Conservation (phyloP, 2,329 filamentous ascomycete species). For the Neonectria punicea region DNA sequence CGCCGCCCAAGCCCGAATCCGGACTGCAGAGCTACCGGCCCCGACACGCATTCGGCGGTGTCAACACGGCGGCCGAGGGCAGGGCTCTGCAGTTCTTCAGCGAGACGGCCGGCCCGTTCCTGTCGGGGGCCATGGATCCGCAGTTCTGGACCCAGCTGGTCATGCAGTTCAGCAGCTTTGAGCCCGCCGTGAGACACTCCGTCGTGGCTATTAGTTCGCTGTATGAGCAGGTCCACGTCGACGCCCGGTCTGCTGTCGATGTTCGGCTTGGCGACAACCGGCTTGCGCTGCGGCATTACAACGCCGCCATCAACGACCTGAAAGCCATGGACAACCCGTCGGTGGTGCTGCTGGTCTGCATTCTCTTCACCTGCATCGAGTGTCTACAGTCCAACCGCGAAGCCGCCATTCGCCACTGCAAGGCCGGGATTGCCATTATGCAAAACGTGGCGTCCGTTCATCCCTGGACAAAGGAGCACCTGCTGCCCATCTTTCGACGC, state of each 20-base stretch:
- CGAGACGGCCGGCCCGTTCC: conserved; percentile 18
- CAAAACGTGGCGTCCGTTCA: background rate
- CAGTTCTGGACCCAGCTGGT: conserved; percentile 35
- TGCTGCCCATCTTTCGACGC: conserved; percentile 23
- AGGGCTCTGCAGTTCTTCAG: conserved; percentile 26
- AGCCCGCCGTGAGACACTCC: conserved; percentile 25
- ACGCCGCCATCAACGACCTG: conserved; percentile 21
- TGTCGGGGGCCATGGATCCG: conserved; percentile 24
- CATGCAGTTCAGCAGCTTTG: conserved; percentile 34
- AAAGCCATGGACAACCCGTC: conserved; percentile 14
- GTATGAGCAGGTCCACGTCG: conserved; percentile 20
- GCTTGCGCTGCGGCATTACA: conserved; percentile 24
- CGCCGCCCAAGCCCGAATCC: background rate
- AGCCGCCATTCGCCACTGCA: conserved; percentile 22
- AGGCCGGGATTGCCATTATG: conserved; percentile 3
- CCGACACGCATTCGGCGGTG: background rate
- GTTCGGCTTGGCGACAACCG: conserved; percentile 18
- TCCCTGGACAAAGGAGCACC: conserved; percentile 12
- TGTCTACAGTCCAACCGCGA: conserved; percentile 25
- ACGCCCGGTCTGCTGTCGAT: background rate
- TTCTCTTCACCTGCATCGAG: conserved; percentile 30
- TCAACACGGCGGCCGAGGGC: background rate
- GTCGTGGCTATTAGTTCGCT: conserved; percentile 29
- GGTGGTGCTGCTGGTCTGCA: conserved; percentile 22
- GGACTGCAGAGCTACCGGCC: background rate